phyloP scores from a whole-genome alignment of 2,329 filamentous ascomycete genomes.

The Myriangium duriaei region DNA sequence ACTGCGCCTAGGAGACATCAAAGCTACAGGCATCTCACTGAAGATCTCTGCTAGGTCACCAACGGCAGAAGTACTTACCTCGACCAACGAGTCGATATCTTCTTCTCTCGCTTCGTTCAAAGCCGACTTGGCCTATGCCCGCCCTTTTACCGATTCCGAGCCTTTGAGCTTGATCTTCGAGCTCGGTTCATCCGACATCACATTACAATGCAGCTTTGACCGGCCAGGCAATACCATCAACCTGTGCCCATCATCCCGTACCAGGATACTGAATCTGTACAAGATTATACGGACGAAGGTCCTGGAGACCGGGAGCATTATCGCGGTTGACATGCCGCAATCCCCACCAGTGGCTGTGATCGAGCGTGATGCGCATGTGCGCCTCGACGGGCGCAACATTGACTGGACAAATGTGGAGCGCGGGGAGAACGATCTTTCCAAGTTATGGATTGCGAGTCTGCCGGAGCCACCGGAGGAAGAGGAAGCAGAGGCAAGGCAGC shows the following conservation, averaged over 20 bases:
- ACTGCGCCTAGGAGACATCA: conserved; percentile 72
- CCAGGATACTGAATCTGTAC: conserved; percentile 1
- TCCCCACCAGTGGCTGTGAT: conserved; percentile 5
- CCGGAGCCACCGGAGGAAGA: conserved; percentile 6
- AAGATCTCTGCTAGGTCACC: conserved; percentile 24
- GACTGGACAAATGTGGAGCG: conserved; percentile 7
- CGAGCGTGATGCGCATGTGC: conserved; percentile 3
- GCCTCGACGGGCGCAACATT: conserved; percentile 4
- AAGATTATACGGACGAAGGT: conserved; percentile 11
- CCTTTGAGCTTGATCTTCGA: conserved; percentile 68
- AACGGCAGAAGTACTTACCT: conserved; percentile 13
- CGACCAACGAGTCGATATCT: conserved; percentile 15
- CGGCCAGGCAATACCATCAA: conserved; percentile 5
- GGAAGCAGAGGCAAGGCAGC: conserved; percentile 1
- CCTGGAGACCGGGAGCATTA: not conserved
- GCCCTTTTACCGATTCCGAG: conserved; percentile 71
- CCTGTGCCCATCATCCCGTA: not conserved
- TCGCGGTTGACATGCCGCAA: not conserved
- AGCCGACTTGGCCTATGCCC: conserved; percentile 55
- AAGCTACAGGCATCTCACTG: conserved; percentile 70
- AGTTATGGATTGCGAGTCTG: conserved; percentile 9
- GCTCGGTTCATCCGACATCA: conserved; percentile 50
- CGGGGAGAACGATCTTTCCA: conserved; percentile 5
- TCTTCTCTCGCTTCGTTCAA: conserved; percentile 12
- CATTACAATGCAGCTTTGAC: conserved; percentile 9